Evolutionary conservation across 2,329 filamentous ascomycete species (phyloP).

Genomic region (Trichoderma sp.): DNA sequence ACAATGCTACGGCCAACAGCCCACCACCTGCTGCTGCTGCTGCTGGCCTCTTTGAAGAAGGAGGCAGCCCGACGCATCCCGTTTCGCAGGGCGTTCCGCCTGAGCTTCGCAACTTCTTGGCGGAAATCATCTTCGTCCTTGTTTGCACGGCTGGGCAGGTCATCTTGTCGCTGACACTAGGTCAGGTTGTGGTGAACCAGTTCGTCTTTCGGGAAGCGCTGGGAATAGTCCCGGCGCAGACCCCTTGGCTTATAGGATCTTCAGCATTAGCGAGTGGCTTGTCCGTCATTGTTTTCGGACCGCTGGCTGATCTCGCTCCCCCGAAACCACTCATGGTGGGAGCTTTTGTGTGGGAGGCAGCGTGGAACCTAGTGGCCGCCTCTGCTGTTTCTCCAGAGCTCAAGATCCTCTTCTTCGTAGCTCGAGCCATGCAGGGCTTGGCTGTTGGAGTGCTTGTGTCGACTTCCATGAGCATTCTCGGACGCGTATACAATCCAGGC

Average conservation of each 20-base stretch:
- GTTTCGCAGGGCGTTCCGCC: conserved; percentile 13
- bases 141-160: conserved; percentile 15
- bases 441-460: conserved; percentile 9
- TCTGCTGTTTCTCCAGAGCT: conserved; percentile 2
- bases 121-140: conserved; percentile 13
- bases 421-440: conserved; percentile 17
- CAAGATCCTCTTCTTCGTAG: conserved; percentile 20
- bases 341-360: conserved; percentile 13
- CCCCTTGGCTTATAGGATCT: conserved; percentile 4
- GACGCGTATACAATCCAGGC: conserved; percentile 15
- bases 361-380: conserved; percentile 9
- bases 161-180: conserved; percentile 2
- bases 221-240: background rate
- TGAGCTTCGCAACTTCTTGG: background rate
- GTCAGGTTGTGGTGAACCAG: conserved; percentile 1
- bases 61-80: conserved; percentile 2
- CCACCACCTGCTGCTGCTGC: background rate
- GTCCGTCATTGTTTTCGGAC: conserved; percentile 12
- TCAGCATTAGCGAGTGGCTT: conserved; percentile 8
- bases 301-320: conserved; percentile 8
- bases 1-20: background rate
- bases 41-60: conserved; percentile 2
- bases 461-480: conserved; percentile 18
- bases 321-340: conserved; percentile 16
- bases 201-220: conserved; percentile 14